Percentiles rank a stretch among this genome's conserved stretches.
phyloP scores from a whole-genome alignment of 768 basidiomycete genomes.

The Boletellus ananiceps region DNA sequence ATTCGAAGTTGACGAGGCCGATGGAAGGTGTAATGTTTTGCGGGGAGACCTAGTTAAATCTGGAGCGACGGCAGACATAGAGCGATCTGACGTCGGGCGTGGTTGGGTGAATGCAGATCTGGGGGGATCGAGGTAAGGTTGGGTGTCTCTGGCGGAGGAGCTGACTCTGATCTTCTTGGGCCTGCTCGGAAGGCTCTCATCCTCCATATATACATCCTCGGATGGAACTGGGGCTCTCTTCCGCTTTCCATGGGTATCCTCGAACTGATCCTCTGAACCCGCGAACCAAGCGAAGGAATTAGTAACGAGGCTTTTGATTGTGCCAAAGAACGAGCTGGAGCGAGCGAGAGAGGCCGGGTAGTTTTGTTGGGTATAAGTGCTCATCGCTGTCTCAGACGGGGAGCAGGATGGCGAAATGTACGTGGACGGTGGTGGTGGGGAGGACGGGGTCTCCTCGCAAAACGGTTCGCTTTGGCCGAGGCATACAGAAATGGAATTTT shows the following conservation, averaged over 20 bases:
- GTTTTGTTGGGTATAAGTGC: constrained; percentile 26
- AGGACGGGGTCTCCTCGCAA: constrained; percentile 17
- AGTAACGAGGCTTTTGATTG: constrained; percentile 63
- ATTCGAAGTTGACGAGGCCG: constrained; percentile 27
- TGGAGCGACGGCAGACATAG: constrained; percentile 19
- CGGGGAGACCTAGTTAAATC: constrained; percentile 26
- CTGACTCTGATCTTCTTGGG: constrained; percentile 51
- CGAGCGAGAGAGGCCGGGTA: constrained; percentile 40
- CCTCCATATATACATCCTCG: constrained; percentile 26
- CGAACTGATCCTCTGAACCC: constrained; percentile 45
- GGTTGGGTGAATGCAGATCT: constrained; percentile 36
- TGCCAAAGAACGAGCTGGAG: constrained; percentile 55
- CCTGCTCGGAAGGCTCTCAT: constrained; percentile 31
- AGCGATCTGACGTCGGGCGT: constrained; percentile 17
- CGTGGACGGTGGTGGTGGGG: constrained; percentile 19
- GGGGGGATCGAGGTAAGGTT: constrained; percentile 54
- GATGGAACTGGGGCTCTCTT: constrained; percentile 37
- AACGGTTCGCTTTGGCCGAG: constrained; percentile 20
- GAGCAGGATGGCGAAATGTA: constrained; percentile 18
- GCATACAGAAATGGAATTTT: constrained; percentile 6
- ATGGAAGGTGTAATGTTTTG: constrained; percentile 29
- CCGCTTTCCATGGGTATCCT: constrained; percentile 52
- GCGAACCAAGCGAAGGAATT: constrained; percentile 57
- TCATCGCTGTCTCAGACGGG: constrained; percentile 23
- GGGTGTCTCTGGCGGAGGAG: constrained; percentile 42